Evolutionary conservation across 129 eudicot species (phyloP), one percentile per base, ranked within the genome.

Genomic region (Solidago caesia): DNA sequence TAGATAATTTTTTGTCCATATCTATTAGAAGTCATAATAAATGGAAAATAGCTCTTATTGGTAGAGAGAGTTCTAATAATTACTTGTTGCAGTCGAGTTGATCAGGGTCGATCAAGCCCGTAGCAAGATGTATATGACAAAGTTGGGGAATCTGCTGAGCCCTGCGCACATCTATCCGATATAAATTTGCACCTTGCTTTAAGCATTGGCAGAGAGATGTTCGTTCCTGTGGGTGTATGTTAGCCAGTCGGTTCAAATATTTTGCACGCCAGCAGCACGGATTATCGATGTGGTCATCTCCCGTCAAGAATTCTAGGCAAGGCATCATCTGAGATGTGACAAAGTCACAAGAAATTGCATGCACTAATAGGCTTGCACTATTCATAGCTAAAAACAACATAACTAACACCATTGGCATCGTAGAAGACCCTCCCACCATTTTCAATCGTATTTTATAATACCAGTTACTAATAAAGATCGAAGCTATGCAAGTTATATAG

Each of bases 211-310:
- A 81, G 11, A 81, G 15, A 0, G 55, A 12, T 71, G 59, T 71
- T 10, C 60, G 39, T 6, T 80, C 75, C 12, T 14, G 59, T 0
- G 71, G 52, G 27, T 39, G 66, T 5, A 75, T 27, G 10, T 44
- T 51, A 1, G 78, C 77, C 4, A 55, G 11, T 43, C 46, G 39
- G 21, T 14, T 70, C 75, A 76, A 47, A 1, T 26, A 45, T 49
- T 57, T 75, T 57, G 55, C 85, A 15, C 81, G 72, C 9, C 55
- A 75, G 51, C 85, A 81, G 60, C 85, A 81, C 7, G 85, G 80
- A 16, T 14, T 26, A 16, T 41, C 71, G 49, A 76, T 71, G 15
- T 47, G 58, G 0, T 71, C 78, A 4, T 49, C 2, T 13, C 81
- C 85, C 66, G 33, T n/a, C 78, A 76, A 60, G 72, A 55, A 81